Conservation (phyloP, 2,329 filamentous ascomycete species). For the Neopestalotiopsis clavispora region DNA sequence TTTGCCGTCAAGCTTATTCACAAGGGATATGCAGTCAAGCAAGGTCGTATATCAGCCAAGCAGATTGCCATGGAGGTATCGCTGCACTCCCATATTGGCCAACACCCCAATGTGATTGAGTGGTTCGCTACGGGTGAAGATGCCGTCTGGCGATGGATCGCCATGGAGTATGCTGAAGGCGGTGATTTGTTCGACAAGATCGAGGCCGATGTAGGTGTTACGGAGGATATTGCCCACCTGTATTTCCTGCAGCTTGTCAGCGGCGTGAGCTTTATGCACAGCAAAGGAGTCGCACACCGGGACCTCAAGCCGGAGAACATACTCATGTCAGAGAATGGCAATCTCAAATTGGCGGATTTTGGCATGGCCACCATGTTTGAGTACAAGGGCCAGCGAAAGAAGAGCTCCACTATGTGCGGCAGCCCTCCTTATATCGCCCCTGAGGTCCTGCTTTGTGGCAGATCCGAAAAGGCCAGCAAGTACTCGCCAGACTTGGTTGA, state of each 20-base stretch:
- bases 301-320: conserved; percentile 97
- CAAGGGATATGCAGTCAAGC: conserved; percentile 89
- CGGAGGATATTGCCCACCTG: conserved; percentile 91
- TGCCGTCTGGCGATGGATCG: conserved; percentile 90
- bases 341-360: conserved; percentile 95
- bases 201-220: conserved; percentile 94
- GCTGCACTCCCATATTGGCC: conserved; percentile 84
- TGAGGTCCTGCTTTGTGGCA: conserved; percentile 72
- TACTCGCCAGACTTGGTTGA: conserved; percentile 84
- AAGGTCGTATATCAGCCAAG: conserved; percentile 86
- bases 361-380: conserved; percentile 93
- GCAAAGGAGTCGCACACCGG: conserved; percentile 91
- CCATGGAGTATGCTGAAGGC: conserved; percentile 95
- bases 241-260: conserved; percentile 93
- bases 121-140: conserved; percentile 92
- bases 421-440: conserved; percentile 97
- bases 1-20: conserved; percentile 99
- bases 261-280: conserved; percentile 94
- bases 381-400: conserved; percentile 82
- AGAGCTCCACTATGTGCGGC: conserved; percentile 88
- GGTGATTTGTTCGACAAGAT: conserved; percentile 99
- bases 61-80: conserved; percentile 93
- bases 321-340: conserved; percentile 80
- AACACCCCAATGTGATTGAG: conserved; percentile 91
- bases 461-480: conserved; percentile 55